Evolutionary conservation across 1,284 basidiomycete species (phyloP), one percentile per base, ranked within the genome.

Genomic region (Apiotrichum brassicae): DNA sequence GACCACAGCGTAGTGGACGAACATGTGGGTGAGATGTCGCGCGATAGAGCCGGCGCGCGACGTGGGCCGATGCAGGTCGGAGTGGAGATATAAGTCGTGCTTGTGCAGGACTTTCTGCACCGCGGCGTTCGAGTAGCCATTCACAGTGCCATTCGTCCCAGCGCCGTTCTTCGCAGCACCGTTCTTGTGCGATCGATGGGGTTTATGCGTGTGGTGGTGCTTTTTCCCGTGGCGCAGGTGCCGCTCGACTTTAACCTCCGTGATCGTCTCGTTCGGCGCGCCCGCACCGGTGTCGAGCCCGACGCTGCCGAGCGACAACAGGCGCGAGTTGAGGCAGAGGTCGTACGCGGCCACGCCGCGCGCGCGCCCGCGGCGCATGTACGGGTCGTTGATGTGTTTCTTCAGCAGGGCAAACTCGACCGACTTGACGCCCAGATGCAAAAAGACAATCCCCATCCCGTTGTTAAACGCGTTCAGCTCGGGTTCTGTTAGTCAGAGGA

Each of bases 391-490:
- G 6, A 70, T 39, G 12, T 52, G 60, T 5, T 58, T 49, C 14
- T 48, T 20, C 22, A 67, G 59, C 2, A 66, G 40, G 3, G 48
- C 61, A 25, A 65, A 66, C 49, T 71, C 69, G 46, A 65, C 18
- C 26, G 63, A 58, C 43, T 67, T 65, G 28, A 59, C 46, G 4
- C 49, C 42, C 2, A 68, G 46, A 43, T 68, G 66, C 9, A 71
- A 37, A 20, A 50, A 46, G 20, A 57, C 51, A 19, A 70, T 61
- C 4, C 53, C 58, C 22, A 62, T 19, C 25, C 55, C 60, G 35
- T 61, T 58, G 50, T 70, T 70, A 49, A 65, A 60, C 0, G 60
- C 62, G 40, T 66, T 65, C 34, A 55, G 45, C 24, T 56, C 45
- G 23, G 60, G 61, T 43, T 61, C 66, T 68, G 49, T 16, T 14